Conservation (phyloP, 2,329 filamentous ascomycete genomes). For the Aspergillus sp. region DNA sequence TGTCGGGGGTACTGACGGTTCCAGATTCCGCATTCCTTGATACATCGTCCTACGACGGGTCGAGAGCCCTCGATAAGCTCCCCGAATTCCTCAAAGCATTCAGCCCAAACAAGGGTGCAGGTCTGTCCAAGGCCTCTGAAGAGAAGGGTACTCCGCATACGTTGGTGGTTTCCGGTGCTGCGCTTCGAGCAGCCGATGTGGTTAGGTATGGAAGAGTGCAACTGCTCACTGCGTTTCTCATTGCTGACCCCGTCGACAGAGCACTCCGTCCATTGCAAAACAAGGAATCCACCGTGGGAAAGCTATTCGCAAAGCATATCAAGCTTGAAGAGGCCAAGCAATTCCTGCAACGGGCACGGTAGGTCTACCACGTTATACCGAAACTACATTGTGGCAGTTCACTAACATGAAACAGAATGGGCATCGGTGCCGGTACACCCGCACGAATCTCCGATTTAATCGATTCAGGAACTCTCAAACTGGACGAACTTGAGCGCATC, state of each 20-base stretch:
- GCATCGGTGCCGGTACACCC: slow-evolving; percentile 86
- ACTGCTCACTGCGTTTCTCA: background rate
- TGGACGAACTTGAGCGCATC: slow-evolving; percentile 66
- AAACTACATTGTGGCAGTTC: background rate
- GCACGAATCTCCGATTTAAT: slow-evolving; percentile 74
- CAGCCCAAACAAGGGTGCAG: slow-evolving; percentile 48
- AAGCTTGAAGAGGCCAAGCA: slow-evolving; percentile 81
- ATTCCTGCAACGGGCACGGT: slow-evolving; percentile 60
- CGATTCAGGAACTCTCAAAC: slow-evolving; percentile 65
- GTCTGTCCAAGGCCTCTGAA: slow-evolving; percentile 59
- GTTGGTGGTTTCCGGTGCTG: slow-evolving; percentile 77
- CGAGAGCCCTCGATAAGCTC: slow-evolving; percentile 64
- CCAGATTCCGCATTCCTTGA: slow-evolving; percentile 69
- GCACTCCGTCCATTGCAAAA: slow-evolving; percentile 70
- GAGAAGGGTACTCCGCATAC: slow-evolving; percentile 74
- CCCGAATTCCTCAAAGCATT: slow-evolving; percentile 67
- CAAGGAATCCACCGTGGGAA: slow-evolving; percentile 72
- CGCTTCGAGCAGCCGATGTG: slow-evolving; percentile 77
- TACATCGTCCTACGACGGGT: slow-evolving; percentile 65
- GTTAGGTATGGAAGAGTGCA: slow-evolving; percentile 49
- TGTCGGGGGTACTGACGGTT: slow-evolving; percentile 1
- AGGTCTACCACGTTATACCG: slow-evolving; percentile 10
- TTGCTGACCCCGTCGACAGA: slow-evolving; percentile 25
- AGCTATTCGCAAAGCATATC: slow-evolving; percentile 97
- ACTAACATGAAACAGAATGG: slow-evolving; percentile 49